Conservation (phyloP, 164 flowering plant genomes). For the Vitis rupestris region DNA sequence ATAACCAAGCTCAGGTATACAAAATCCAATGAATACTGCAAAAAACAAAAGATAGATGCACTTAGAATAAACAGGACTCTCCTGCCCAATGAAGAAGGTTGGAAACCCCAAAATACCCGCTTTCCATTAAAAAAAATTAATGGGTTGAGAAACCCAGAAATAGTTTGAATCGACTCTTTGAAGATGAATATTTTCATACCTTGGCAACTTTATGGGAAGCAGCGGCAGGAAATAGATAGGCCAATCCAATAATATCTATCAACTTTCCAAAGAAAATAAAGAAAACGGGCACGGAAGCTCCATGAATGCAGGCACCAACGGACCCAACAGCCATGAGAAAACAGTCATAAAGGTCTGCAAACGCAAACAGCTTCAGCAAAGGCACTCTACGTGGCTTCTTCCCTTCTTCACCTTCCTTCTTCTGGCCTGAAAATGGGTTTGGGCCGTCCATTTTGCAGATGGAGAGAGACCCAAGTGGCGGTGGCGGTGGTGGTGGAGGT, state of each 20-base stretch:
- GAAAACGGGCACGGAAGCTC: constrained; percentile 94
- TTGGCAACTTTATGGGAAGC: constrained; percentile 83
- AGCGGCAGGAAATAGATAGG: constrained; percentile 69
- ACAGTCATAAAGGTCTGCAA: constrained; percentile 77
- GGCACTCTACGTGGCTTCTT: constrained; percentile 42
- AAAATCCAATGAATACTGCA: constrained; percentile 96
- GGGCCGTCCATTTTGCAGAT: constrained; percentile 9
- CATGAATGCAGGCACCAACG: constrained; percentile 80
- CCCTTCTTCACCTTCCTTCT: constrained; percentile 16
- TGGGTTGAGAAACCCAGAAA: no score
- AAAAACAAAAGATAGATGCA: constrained; percentile 1
- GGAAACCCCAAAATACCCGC: neutral
- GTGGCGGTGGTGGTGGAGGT: no score
- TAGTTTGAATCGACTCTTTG: no score
- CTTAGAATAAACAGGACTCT: no score
- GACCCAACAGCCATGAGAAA: constrained; percentile 79
- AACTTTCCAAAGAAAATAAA: constrained; percentile 89
- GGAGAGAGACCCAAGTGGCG: no score
- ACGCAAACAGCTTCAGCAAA: constrained; percentile 64
- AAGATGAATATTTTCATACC: constrained; percentile 35
- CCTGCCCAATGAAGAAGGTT: neutral
- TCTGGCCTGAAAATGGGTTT: constrained; percentile 18
- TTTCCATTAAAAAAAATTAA: neutral
- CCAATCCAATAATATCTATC: constrained; percentile 75
- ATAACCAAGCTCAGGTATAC: constrained; percentile 83